A percentile compares a stretch with the other conserved stretches of the same genome.
These are phyloP conservation scores for Trichophyton benhamiae DNA, from an alignment of 2,329 filamentous ascomycete genomes.

Conservation along the genomic window DNA sequence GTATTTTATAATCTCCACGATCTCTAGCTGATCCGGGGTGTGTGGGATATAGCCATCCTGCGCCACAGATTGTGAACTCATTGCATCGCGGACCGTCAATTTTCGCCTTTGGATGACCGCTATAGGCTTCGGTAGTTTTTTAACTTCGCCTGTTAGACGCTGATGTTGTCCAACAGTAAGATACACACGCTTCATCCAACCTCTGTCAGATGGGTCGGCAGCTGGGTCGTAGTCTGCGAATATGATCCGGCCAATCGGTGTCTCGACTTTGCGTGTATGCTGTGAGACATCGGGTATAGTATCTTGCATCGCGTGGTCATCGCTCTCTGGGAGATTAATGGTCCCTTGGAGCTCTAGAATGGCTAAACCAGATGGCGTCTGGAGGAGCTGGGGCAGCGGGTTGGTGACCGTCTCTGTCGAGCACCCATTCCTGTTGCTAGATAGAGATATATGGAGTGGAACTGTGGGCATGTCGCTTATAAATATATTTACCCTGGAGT, in stretches of 20 bases:
- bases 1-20: conserved; percentile 75
- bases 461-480: conserved; percentile 30
- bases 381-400: conserved; percentile 68
- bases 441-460: conserved; percentile 24
- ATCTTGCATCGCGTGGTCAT: conserved; percentile 20
- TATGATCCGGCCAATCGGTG: conserved; percentile 57
- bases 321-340: conserved; percentile 55
- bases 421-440: conserved; percentile 5
- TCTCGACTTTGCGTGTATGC: conserved; percentile 24
- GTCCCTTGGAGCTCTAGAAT: conserved; percentile 86
- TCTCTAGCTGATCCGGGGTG: conserved; percentile 48
- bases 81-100: conserved; percentile 9
- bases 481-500: too few relatives aligned
- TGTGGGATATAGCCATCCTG: conserved; percentile 14
- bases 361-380: conserved; percentile 79
- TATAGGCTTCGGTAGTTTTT: conserved; percentile 66
- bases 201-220: conserved; percentile 35
- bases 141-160: conserved; percentile 77
- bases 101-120: conserved; percentile 58
- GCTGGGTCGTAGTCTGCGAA: conserved; percentile 62
- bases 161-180: conserved; percentile 83
- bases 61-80: neutral
- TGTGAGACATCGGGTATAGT: conserved; percentile 10
- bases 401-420: conserved; percentile 23
- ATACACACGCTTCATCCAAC: conserved; percentile 85